Percentiles rank a stretch among this genome's conserved stretches.
phyloP scores from a whole-genome alignment of 495 filamentous ascomycete species.

The Staphylotrichum longicolle region DNA sequence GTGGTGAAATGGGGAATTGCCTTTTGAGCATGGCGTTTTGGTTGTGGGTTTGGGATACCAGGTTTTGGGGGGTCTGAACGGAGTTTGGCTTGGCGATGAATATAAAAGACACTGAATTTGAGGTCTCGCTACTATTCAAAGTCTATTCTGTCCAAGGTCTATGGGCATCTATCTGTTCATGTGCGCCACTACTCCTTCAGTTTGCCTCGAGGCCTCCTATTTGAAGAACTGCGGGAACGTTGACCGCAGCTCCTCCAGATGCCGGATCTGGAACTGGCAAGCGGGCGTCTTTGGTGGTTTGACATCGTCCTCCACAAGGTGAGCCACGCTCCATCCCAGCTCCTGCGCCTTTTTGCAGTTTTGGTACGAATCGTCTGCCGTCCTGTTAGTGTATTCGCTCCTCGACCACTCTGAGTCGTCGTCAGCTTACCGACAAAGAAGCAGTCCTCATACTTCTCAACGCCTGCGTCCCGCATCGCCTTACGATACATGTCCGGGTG shows the following conservation, averaged over 20 bases:
- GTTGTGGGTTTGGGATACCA: background rate
- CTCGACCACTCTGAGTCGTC: background rate
- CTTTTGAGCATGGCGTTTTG: background rate
- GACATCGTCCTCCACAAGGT: slow-evolving; percentile 74
- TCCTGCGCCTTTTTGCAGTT: slow-evolving; percentile 71
- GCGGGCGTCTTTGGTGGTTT: slow-evolving; percentile 57
- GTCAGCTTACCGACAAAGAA: slow-evolving; percentile 75
- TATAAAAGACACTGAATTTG: background rate
- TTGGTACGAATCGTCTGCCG: slow-evolving; percentile 71
- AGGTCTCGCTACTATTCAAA: no score
- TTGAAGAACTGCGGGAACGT: slow-evolving; percentile 81
- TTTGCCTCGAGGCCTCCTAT: slow-evolving; percentile 18
- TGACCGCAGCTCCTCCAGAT: slow-evolving; percentile 67
- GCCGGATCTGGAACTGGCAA: slow-evolving; percentile 65
- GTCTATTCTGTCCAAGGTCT: no score
- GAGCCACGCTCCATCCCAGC: slow-evolving; percentile 75
- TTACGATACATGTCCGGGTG: slow-evolving; percentile 78
- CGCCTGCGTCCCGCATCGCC: slow-evolving; percentile 65
- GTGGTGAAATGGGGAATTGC: background rate
- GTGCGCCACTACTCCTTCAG: background rate
- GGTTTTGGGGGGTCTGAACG: no score
- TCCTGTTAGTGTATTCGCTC: slow-evolving; percentile 16
- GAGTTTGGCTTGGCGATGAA: background rate
- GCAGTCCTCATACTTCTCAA: slow-evolving; percentile 58
- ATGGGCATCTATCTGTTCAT: no score